Conservation (phyloP, 2,329 filamentous ascomycete species). For the Fusarium sp. region DNA sequence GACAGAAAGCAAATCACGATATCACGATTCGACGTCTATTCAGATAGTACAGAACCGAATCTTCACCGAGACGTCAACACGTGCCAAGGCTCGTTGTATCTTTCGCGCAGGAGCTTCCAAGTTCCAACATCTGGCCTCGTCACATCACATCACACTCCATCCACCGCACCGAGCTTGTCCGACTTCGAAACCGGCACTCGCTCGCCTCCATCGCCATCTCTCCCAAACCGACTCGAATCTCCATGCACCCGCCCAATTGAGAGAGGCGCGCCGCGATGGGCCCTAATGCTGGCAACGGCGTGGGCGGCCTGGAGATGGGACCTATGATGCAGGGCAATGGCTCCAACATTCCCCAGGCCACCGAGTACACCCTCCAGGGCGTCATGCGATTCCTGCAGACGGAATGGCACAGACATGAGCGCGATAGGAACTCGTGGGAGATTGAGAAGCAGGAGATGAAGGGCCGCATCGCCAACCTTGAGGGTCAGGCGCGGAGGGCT, state of each 20-base stretch:
- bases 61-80: constrained; percentile 17
- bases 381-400: constrained; percentile 99
- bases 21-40: constrained; percentile 9
- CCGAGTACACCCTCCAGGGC: constrained; percentile 74
- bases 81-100: constrained; percentile 27
- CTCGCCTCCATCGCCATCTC: constrained; percentile 31
- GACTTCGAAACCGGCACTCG: constrained; percentile 32
- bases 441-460: constrained; percentile 99
- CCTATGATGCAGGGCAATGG: constrained; percentile 59
- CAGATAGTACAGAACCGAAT: background rate
- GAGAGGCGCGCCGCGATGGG: constrained; percentile 55
- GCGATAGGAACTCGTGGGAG: constrained; percentile 98
- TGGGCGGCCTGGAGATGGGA: constrained; percentile 59
- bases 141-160: constrained; percentile 26
- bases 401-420: constrained; percentile 98
- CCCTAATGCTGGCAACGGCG: constrained; percentile 59
- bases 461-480: constrained; percentile 91
- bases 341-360: constrained; percentile 66
- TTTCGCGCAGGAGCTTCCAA: constrained; percentile 26
- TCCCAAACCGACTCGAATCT: constrained; percentile 46
- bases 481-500: constrained; percentile 87
- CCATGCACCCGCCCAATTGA: constrained; percentile 53
- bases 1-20: background rate
- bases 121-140: constrained; percentile 13
- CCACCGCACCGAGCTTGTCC: constrained; percentile 39